Evolutionary conservation across 345 rosid genomes (phyloP).

Genomic region (Linum tenue): DNA sequence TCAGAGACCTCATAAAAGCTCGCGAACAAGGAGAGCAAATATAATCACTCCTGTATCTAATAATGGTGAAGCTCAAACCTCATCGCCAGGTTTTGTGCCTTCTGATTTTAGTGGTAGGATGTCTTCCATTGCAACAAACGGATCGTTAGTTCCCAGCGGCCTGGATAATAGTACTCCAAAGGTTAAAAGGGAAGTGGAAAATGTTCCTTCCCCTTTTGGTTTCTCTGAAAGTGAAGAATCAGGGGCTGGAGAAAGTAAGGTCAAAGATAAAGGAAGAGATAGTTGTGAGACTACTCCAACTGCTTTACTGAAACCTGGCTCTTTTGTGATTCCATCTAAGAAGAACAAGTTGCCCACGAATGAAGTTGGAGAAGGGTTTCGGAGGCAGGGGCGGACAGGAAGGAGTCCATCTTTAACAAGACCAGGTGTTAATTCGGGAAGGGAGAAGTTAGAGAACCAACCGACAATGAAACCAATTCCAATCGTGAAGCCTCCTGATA

Average conservation of each 20-base stretch:
- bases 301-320: conserved; percentile 43
- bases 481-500: conserved; percentile 43
- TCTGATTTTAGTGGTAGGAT: conserved; percentile 54
- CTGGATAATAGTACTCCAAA: conserved; percentile 38
- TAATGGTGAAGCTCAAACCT: conserved; percentile 42
- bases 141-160: conserved; percentile 32
- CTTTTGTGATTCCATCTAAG: conserved; percentile 37
- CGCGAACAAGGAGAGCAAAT: conserved; percentile 78
- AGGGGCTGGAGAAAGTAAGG: conserved; percentile 61
- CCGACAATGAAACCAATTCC: conserved; percentile 55
- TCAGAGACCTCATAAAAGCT: conserved; percentile 81
- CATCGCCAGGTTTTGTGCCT: conserved; percentile 46
- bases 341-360: conserved; percentile 44
- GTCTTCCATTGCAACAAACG: conserved; percentile 40
- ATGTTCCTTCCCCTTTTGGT: conserved; percentile 55
- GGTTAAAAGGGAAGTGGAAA: conserved; percentile 50
- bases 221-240: conserved; percentile 84
- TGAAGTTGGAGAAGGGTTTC: conserved; percentile 63
- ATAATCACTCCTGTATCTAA: conserved; percentile 55
- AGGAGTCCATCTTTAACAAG: conserved; percentile 44
- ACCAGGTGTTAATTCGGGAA: conserved; percentile 39
- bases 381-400: conserved; percentile 74
- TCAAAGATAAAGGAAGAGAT: conserved; percentile 49
- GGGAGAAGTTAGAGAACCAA: conserved; percentile 53
- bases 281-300: conserved; percentile 39